Base-by-base conservation (phyloP, 139 green algal genomes). In the Astrephomene gubernaculifera region DNA sequence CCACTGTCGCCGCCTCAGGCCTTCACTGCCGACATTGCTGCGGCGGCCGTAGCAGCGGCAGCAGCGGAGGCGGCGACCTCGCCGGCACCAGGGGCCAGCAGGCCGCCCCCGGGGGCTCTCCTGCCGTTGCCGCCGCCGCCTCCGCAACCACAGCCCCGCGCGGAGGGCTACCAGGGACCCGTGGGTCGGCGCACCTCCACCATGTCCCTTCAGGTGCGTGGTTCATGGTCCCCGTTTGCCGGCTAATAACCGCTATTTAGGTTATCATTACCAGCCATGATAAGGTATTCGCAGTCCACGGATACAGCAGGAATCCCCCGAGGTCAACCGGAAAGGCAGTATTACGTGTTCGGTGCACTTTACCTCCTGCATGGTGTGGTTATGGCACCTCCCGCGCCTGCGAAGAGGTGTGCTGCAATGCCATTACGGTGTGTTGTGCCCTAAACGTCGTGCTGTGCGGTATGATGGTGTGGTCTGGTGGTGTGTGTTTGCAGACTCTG, bases 121-220 rank as follows among this genome's bases (percentile, higher is more conserved):
- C 35, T 69, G 35, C 52, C 72, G 3, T 52, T 81, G 72, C 72
- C 72, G 21, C 72, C 72, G 21, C 72, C 72, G 17, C 14, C 72
- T 7, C 2, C 17, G 52, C 72, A 80, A 1, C 72, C 29, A 35
- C 72, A 57, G 70, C 44, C 24, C 44, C 43, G 70, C 12, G 10
- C 17, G 43, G 70, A 63, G 35, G 5, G 33, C n/a, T 25, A 17
- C n/a, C 65, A 33, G 33, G 35, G 6, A 24, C 27, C 35, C 17
- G 22, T 69, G 33, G 39, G 53, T 24, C 73, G 73, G 9, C 73
- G 76, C 0, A 61, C 41, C 5, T 83, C 76, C 4, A 54, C 44
- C 38, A 49, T 83, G 17, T 83, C 76, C 17, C 76, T 83, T 10
- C 76, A 83, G 76, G 76, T 81, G 36, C 0, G 73, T 9, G 57